Conservation (phyloP, 73 alveolate species). For the Tetrahymena thermophila region DNA sequence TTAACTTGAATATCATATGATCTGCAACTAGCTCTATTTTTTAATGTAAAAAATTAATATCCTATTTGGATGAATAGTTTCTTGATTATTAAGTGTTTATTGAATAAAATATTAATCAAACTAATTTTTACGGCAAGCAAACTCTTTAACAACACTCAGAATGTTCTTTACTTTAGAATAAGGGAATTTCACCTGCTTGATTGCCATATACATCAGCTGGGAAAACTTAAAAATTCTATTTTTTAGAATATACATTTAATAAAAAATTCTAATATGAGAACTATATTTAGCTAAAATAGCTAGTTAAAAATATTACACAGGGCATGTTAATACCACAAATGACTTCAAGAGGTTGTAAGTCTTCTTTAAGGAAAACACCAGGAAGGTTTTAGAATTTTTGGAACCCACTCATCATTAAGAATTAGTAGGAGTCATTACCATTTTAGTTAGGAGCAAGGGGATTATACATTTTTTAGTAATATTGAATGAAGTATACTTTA, state of each 20-base stretch:
- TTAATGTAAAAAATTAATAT: too few relatives aligned
- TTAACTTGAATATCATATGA: not conserved
- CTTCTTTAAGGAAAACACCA: not conserved
- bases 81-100: too few relatives aligned
- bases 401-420: not conserved
- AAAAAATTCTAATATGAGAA: too few relatives aligned
- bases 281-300: not conserved
- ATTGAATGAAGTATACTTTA: not conserved
- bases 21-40: conserved; percentile 4
- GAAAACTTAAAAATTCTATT: not conserved
- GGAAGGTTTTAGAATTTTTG: not conserved
- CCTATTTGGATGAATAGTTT: too few relatives aligned
- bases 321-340: not conserved
- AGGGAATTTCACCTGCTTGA: not conserved
- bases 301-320: not conserved
- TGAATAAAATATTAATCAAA: too few relatives aligned
- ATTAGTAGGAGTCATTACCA: not conserved
- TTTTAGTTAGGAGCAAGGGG: not conserved
- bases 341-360: not conserved
- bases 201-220: conserved; percentile 1
- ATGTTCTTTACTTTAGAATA: conserved; percentile 2
- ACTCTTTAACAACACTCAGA: conserved; percentile 7
- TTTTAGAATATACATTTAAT: not conserved
- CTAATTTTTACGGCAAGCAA: not conserved
- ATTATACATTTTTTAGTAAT: not conserved